Base-by-base conservation (phyloP, 2,329 filamentous ascomycete species). In the Nectriaceae sp. region DNA sequence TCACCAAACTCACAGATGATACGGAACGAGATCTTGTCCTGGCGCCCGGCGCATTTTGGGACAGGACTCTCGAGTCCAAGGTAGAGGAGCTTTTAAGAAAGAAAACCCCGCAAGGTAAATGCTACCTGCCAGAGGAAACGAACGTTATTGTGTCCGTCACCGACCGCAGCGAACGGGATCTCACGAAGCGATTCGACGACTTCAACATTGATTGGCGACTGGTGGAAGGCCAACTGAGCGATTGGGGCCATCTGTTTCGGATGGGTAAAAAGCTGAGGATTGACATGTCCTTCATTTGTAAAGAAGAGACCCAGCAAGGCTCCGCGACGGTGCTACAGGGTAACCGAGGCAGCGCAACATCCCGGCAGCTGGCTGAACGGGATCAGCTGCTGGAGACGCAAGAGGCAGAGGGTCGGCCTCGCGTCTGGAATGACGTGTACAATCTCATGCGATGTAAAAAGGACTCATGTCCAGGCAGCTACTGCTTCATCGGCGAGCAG, bases 351-450 rank as follows among this genome's bases (percentile, higher is more conserved):
- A 50, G 50, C 16, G 37, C 47, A 46, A 50, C 43, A 24, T 31
- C 37, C n/a, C 43, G 36, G 20, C 35, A 45, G 22, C 35, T 45
- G 26, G 21, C 21, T 22, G 21, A 45, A 18, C 37, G 43, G 35
- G 43, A 45, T 22, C 35, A 50, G 43, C 19, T 47, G 36, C 37
- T 51, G 18, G 49, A 49, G 18, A 40, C 38, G 35, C 40, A 52
- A 38, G 51, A 46, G 45, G 26, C 48, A 38, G 20, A 24, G 21
- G 48, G 51, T 35, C 44, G 41, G 41, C 40, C 41, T 13, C 24
- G 42, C 37, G 42, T 50, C 39, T 53, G 48, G 51, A 53, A 47
- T 24, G 38, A 50, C 3, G 40, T 52, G 15, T 52, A 54, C 41
- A 24, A 44, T 44, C 29, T 49, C 20, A 52, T 52, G 49, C 45